These are phyloP conservation scores for Hypomyces rosellus DNA, from an alignment of 2,329 filamentous ascomycete species.

Conservation along the genomic window DNA sequence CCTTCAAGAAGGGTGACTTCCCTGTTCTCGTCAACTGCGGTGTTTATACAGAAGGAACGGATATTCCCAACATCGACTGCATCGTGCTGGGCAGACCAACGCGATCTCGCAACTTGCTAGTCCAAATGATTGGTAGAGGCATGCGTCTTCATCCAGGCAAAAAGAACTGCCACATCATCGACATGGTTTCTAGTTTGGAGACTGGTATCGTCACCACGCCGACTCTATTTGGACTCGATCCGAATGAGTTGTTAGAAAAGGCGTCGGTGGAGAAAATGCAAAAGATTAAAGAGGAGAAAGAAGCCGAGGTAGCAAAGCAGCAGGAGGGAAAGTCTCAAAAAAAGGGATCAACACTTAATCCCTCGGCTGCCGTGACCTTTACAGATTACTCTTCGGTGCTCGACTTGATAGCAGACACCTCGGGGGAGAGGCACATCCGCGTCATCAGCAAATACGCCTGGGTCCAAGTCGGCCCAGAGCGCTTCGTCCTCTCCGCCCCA, in stretches of 20 bases:
- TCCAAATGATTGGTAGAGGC: constrained; percentile 96
- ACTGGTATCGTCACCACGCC: constrained; percentile 85
- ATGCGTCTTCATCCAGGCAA: constrained; percentile 80
- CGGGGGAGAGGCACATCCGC: constrained; percentile 71
- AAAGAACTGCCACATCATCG: constrained; percentile 86
- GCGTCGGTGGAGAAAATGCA: constrained; percentile 58
- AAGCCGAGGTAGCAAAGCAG: constrained; percentile 30
- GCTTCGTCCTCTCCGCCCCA: constrained; percentile 64
- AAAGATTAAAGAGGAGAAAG: constrained; percentile 43
- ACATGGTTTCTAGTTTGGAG: constrained; percentile 83
- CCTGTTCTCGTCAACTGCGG: constrained; percentile 91
- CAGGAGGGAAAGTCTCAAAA: constrained; percentile 11
- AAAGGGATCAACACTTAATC: constrained; percentile 8
- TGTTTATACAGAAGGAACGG: constrained; percentile 94
- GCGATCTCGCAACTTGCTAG: constrained; percentile 81
- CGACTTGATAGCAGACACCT: constrained; percentile 79
- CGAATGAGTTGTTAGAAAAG: constrained; percentile 66
- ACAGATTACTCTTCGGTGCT: constrained; percentile 90
- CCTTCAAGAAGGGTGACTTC: constrained; percentile 70
- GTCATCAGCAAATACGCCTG: constrained; percentile 69
- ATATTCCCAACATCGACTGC: constrained; percentile 96
- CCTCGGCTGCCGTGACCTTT: constrained; percentile 57
- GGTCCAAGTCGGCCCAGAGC: constrained; percentile 68
- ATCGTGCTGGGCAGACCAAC: constrained; percentile 83
- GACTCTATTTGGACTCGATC: constrained; percentile 88